Conservation (phyloP, 2,329 filamentous ascomycete species). For the Monilinia fructicola region DNA sequence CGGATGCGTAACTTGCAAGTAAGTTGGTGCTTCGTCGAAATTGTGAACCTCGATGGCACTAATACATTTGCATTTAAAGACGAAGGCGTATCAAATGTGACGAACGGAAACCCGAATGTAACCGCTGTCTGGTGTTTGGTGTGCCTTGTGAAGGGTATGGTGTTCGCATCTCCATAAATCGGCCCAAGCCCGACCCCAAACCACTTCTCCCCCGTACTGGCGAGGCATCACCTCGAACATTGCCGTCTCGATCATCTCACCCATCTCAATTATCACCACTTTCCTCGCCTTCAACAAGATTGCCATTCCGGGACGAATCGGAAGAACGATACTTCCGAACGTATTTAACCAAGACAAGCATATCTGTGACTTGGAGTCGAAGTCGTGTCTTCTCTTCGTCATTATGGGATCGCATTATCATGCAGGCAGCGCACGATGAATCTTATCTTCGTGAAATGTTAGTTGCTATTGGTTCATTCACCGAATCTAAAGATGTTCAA, state of each 20-base stretch:
- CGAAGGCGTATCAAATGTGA: constrained; percentile 23
- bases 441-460: constrained; percentile 61
- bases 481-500: constrained; percentile 19
- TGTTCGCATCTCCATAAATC: constrained; percentile 12
- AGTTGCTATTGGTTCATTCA: constrained; percentile 60
- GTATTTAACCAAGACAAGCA: constrained; percentile 16
- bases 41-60: constrained; percentile 4
- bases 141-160: constrained; percentile 21
- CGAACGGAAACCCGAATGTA: constrained; percentile 20
- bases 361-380: constrained; percentile 47
- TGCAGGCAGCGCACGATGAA: constrained; percentile 62
- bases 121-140: constrained; percentile 17
- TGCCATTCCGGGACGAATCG: constrained; percentile 48
- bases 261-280: neutral
- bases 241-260: neutral
- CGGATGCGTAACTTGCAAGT: constrained; percentile 25
- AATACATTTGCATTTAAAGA: constrained; percentile 10
- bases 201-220: constrained; percentile 6
- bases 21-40: constrained; percentile 15
- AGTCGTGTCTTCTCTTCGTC: constrained; percentile 53
- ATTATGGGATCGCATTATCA: constrained; percentile 61
- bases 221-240: neutral
- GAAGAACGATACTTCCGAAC: constrained; percentile 23
- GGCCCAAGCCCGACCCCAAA: neutral
- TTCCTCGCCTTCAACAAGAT: constrained; percentile 8